phyloP scores from a whole-genome alignment of 768 basidiomycete species.

The Bullera alba region DNA sequence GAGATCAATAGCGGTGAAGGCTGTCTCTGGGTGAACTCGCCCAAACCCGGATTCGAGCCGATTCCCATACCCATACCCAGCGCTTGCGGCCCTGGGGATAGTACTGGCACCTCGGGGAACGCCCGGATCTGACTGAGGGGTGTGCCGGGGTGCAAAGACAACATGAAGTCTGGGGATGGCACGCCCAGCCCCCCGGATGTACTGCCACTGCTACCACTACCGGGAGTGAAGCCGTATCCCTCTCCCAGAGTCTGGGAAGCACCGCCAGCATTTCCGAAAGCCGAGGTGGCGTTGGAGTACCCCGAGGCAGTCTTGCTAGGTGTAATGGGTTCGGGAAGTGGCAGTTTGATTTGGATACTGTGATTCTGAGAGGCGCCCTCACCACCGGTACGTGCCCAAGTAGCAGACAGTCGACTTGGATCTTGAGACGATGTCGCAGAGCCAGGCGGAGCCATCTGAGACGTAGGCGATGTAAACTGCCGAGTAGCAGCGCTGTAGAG shows the following conservation, averaged over 20 bases:
- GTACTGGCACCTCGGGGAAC: slow-evolving; percentile 14
- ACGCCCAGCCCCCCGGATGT: background rate
- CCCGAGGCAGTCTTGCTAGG: too few relatives aligned
- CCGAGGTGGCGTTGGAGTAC: background rate
- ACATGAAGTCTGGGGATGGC: background rate
- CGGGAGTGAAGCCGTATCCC: too few relatives aligned
- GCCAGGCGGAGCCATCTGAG: background rate
- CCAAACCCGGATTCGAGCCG: background rate
- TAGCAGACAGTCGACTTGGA: background rate
- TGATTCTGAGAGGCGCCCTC: too few relatives aligned
- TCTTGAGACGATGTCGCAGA: background rate
- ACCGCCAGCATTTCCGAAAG: background rate
- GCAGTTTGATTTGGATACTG: too few relatives aligned
- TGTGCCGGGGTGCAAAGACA: background rate
- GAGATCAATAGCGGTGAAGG: background rate
- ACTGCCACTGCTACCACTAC: too few relatives aligned
- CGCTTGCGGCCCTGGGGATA: background rate
- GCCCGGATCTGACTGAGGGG: slow-evolving; percentile 29
- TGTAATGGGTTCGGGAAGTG: too few relatives aligned
- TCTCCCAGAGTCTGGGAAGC: too few relatives aligned
- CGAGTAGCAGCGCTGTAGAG: slow-evolving; percentile 9
- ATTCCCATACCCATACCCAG: background rate
- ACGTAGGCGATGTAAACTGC: slow-evolving; percentile 11
- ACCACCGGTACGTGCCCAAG: background rate
- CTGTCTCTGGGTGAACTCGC: background rate